phyloP scores from a whole-genome alignment of 805 yeast species.

The Kuraishia borneana region DNA sequence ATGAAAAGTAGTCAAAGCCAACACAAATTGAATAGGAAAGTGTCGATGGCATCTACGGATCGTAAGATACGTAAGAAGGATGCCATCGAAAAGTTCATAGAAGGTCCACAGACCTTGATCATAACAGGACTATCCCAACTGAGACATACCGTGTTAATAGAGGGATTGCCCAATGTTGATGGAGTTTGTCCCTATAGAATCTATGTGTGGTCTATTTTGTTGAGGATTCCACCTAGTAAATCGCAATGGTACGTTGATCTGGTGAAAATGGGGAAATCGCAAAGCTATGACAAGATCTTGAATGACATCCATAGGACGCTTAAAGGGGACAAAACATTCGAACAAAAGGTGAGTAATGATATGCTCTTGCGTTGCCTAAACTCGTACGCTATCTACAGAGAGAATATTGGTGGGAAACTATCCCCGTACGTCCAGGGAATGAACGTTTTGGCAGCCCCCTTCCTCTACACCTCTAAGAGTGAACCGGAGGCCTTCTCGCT shows the following conservation, averaged over 20 bases:
- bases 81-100: constrained; percentile 39
- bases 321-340: constrained; percentile 60
- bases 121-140: constrained; percentile 41
- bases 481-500: constrained; percentile 82
- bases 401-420: constrained; percentile 7
- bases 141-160: constrained; percentile 38
- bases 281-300: constrained; percentile 55
- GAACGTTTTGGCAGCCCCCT: constrained; percentile 80
- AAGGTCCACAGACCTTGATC: constrained; percentile 30
- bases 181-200: constrained; percentile 56
- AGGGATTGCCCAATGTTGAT: constrained; percentile 21
- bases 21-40: constrained; percentile 1
- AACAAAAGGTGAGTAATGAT: constrained; percentile 55
- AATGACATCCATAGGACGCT: constrained; percentile 83
- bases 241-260: constrained; percentile 44
- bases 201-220: constrained; percentile 73
- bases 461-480: constrained; percentile 60
- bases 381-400: constrained; percentile 39
- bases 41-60: constrained; percentile 1
- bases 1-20: too few species aligned
- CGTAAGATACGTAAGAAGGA: constrained; percentile 35
- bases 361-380: constrained; percentile 59
- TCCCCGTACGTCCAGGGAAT: constrained; percentile 80
- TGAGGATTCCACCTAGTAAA: constrained; percentile 48
- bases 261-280: constrained; percentile 46